These are phyloP conservation scores for Talaromyces trachyspermus DNA, from an alignment of 495 filamentous ascomycete species.

Conservation along the genomic window DNA sequence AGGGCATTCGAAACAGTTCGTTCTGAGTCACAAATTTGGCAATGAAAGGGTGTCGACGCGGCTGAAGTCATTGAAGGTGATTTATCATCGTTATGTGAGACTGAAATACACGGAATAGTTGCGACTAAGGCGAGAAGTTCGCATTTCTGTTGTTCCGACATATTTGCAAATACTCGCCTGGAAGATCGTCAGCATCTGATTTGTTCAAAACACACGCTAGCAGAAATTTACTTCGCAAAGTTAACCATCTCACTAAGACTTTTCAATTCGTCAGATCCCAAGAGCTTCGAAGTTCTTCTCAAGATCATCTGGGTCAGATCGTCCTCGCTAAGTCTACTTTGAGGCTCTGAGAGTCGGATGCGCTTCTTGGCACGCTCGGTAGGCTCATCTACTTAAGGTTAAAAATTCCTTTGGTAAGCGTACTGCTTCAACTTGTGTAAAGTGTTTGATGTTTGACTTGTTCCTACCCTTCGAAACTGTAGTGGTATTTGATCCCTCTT, in stretches of 20 bases:
- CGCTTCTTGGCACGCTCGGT: slow-evolving; percentile 21
- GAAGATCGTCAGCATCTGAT: slow-evolving; percentile 12
- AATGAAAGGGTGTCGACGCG: slow-evolving; percentile 14
- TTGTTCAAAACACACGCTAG: neutral
- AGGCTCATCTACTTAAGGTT: slow-evolving; percentile 6
- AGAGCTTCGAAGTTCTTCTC: slow-evolving; percentile 11
- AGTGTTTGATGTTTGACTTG: no score
- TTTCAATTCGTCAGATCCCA: slow-evolving; percentile 13
- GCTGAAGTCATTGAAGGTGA: neutral
- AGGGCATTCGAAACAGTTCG: slow-evolving; percentile 8
- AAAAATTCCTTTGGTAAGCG: neutral
- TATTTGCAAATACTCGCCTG: slow-evolving; percentile 14
- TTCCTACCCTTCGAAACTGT: no score
- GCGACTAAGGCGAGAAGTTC: slow-evolving; percentile 29
- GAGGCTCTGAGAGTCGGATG: slow-evolving; percentile 13
- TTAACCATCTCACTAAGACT: slow-evolving; percentile 19
- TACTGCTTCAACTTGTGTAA: neutral
- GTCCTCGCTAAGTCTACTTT: slow-evolving; percentile 1
- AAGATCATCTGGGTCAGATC: slow-evolving; percentile 17
- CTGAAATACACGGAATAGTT: slow-evolving; percentile 37
- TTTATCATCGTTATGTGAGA: neutral
- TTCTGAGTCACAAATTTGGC: slow-evolving; percentile 32
- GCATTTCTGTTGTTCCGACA: slow-evolving; percentile 26
- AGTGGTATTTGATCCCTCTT: no score
- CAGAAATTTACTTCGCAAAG: slow-evolving; percentile 26